These are phyloP conservation scores for Metarhizium album DNA, from an alignment of 2,329 filamentous ascomycete species.

Conservation along the genomic window DNA sequence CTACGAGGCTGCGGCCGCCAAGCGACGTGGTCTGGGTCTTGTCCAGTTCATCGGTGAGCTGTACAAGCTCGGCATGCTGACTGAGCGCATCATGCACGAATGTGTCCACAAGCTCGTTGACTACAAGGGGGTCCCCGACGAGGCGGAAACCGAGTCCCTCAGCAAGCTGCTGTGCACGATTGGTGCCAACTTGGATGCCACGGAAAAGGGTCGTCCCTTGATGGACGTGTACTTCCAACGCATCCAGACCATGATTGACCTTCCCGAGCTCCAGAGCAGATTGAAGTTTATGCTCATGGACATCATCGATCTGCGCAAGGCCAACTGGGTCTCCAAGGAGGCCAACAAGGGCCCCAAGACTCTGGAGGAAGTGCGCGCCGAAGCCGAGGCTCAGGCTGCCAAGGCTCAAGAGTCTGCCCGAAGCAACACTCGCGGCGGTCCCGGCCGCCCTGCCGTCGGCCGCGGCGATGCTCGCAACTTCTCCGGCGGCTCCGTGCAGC, in stretches of 20 bases:
- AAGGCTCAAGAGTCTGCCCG: slow-evolving; percentile 66
- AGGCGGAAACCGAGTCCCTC: slow-evolving; percentile 92
- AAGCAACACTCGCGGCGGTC: slow-evolving; percentile 51
- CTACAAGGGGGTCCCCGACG: slow-evolving; percentile 85
- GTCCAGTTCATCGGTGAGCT: slow-evolving; percentile 99
- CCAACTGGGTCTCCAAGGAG: slow-evolving; percentile 79
- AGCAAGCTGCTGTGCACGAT: slow-evolving; percentile 88
- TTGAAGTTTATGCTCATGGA: slow-evolving; percentile 97
- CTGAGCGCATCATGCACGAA: slow-evolving; percentile 98
- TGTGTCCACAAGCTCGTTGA: slow-evolving; percentile 96
- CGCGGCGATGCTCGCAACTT: slow-evolving; percentile 84
- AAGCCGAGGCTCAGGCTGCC: slow-evolving; percentile 66
- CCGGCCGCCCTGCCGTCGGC: slow-evolving; percentile 58
- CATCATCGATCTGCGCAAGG: slow-evolving; percentile 69
- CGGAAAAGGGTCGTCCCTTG: slow-evolving; percentile 72
- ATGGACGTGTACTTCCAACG: slow-evolving; percentile 92
- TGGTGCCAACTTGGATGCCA: slow-evolving; percentile 72
- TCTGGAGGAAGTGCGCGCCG: slow-evolving; percentile 79
- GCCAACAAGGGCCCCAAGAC: slow-evolving; percentile 93
- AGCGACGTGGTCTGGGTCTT: slow-evolving; percentile 91
- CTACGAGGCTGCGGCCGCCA: slow-evolving; percentile 85
- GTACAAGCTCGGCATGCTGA: slow-evolving; percentile 98
- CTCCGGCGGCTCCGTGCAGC: slow-evolving; percentile 59
- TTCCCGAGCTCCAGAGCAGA: slow-evolving; percentile 73
- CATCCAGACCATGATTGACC: slow-evolving; percentile 71